These are phyloP conservation scores for Paramecium tetraurelia DNA, from an alignment of 73 alveolate species.

Conservation along the genomic window DNA sequence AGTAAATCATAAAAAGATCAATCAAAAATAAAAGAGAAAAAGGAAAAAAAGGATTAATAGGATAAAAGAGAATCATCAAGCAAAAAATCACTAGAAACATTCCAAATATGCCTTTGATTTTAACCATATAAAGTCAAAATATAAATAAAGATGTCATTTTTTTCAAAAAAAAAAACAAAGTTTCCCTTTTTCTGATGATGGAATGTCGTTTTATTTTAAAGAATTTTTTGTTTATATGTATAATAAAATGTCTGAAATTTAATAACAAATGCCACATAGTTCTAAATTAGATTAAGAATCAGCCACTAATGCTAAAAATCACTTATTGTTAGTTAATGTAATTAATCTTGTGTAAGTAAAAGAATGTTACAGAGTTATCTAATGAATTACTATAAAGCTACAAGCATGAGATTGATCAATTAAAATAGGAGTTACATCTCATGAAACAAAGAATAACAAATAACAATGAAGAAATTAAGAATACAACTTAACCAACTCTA, in stretches of 20 bases:
- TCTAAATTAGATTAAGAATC: conserved; percentile 39
- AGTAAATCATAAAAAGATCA: not conserved
- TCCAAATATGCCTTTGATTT: not conserved
- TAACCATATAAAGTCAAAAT: not conserved
- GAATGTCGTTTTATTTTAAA: not conserved
- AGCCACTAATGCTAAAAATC: conserved; percentile 48
- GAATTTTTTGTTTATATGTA: not conserved
- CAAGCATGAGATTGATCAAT: conserved; percentile 28
- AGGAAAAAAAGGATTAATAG: not conserved
- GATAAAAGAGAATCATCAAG: not conserved
- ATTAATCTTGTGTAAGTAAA: not conserved
- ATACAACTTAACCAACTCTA: conserved; percentile 37
- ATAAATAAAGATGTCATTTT: not conserved
- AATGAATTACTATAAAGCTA: conserved; percentile 27
- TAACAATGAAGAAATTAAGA: conserved; percentile 38
- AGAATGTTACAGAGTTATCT: conserved; percentile 44
- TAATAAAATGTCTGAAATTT: not conserved
- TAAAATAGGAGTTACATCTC: conserved; percentile 46
- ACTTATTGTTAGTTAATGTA: not conserved
- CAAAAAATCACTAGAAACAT: not conserved
- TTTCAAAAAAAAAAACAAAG: not conserved
- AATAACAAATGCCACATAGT: not conserved
- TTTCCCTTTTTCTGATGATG: not conserved
- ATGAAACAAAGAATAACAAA: conserved; percentile 37
- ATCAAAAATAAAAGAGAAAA: not conserved